A percentile compares a stretch with the other conserved stretches of the same genome.
Conservation (phyloP, 441 rosid genomes). For the Pelargonium cotyledonis region DNA sequence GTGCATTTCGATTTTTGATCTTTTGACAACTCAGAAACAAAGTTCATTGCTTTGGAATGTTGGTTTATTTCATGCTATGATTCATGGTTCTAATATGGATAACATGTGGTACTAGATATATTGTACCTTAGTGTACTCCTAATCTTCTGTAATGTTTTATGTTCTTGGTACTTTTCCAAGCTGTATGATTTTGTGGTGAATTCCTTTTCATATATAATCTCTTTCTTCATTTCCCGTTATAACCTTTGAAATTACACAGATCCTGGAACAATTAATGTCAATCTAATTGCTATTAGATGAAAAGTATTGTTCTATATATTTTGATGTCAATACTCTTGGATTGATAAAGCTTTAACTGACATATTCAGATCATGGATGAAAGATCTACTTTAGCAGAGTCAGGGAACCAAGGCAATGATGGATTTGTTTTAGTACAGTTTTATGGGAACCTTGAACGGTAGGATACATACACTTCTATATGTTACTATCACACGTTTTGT, state of each 20-base stretch:
- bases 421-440: slow-evolving; percentile 6
- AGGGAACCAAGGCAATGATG: slow-evolving; percentile 13
- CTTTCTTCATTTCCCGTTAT: neutral
- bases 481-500: neutral
- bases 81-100: too few species aligned
- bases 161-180: neutral
- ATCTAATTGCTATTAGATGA: neutral
- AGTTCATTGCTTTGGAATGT: neutral
- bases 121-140: too few species aligned
- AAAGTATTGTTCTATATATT: neutral
- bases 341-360: neutral
- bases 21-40: neutral
- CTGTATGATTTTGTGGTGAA: neutral
- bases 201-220: neutral
- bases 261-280: neutral
- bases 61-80: too few species aligned
- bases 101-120: too few species aligned
- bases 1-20: neutral
- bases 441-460: neutral
- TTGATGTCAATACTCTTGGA: neutral
- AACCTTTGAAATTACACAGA: neutral
- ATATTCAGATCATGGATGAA: slow-evolving; percentile 22
- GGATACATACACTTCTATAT: neutral
- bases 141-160: too few species aligned
- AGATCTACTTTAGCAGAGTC: slow-evolving; percentile 13